phyloP scores from a whole-genome alignment of 306 rosid genomes.

The Albizia julibrissin region DNA sequence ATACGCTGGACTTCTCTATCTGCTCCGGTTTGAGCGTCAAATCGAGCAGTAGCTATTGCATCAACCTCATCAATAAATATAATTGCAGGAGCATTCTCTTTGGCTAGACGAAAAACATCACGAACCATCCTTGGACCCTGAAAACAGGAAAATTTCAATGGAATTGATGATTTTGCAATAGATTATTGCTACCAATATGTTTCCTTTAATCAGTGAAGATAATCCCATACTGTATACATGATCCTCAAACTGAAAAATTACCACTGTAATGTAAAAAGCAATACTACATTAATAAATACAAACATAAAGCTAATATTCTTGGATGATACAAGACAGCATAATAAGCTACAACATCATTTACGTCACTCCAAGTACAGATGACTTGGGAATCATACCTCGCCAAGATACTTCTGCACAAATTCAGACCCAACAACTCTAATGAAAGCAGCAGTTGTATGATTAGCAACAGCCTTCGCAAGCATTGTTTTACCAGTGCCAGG shows the following conservation, averaged over 20 bases:
- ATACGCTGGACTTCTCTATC: constrained; percentile 99
- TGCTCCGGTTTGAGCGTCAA: constrained; percentile 99
- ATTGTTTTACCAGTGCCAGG: constrained; percentile 99
- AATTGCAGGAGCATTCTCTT: constrained; percentile 99
- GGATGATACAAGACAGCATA: background rate
- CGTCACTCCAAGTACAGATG: constrained; percentile 14
- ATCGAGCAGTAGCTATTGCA: constrained; percentile 98
- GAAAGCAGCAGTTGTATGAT: constrained; percentile 98
- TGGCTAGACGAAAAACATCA: constrained; percentile 98
- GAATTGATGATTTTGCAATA: constrained; percentile 8
- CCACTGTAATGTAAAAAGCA: background rate
- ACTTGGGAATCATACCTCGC: constrained; percentile 71
- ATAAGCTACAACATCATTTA: background rate
- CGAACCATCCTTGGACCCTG: constrained; percentile 99
- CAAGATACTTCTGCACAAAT: constrained; percentile 98
- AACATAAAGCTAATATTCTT: constrained; percentile 11
- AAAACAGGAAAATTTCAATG: constrained; percentile 18
- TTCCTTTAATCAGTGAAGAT: background rate
- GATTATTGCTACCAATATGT: constrained; percentile 10
- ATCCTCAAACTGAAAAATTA: constrained; percentile 15
- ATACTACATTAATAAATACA: background rate
- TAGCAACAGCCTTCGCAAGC: constrained; percentile 99
- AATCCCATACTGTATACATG: background rate
- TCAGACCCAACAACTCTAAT: constrained; percentile 99
- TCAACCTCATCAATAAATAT: constrained; percentile 99